Base-by-base conservation (phyloP, 106 monocot species). In the Posidonia australis region DNA sequence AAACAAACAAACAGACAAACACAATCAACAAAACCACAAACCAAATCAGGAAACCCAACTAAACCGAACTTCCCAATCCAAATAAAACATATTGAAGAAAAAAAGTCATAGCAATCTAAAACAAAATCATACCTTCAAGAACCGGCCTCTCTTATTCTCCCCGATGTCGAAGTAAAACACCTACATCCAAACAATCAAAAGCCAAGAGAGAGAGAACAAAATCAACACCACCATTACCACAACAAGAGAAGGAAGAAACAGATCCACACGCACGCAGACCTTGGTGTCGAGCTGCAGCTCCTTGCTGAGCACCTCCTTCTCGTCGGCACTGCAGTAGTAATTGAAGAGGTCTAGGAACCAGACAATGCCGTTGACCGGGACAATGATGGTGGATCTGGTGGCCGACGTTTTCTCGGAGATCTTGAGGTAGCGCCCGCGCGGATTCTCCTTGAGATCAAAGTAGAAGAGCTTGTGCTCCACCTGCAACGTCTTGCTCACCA, bases 381-480 rank as follows among this genome's bases (percentile, higher is more conserved):
- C 87, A 46, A 92, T 92, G 63, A 92, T 92, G 22, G 92, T 92
- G 25, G 88, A 88, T 68, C 92, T 67, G 32, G 87, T 85, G 13
- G 92, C 88, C 19, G 92, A 77, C 19, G 92, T 92, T 72, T 92
- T 92, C 84, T 92, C 88, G 5, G 92, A 92, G 66, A 92, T 92
- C 85, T 92, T 92, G 14, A 92, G 78, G 60, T 92, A 92, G 63
- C 78, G 62, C 1, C 92, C 92, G 18, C 92, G 69, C 7, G 92
- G 84, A 58, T 92, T 92, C 80, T 92, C 87, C 73, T 92, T 92
- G 44, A 92, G 80, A 67, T 92, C 92, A 69, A 92, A 92, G 71
- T 92, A 92, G 76, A 92, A 92, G 29, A 92, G 74, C 69, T 92
- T 92, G 76, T 92, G 87, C 80, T 92, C 92, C 51, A 92, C 85